Percentiles rank a stretch among this genome's conserved stretches.
These are phyloP conservation scores for Guillardia theta DNA, from an alignment of 78 protist species.

Conservation along the genomic window DNA sequence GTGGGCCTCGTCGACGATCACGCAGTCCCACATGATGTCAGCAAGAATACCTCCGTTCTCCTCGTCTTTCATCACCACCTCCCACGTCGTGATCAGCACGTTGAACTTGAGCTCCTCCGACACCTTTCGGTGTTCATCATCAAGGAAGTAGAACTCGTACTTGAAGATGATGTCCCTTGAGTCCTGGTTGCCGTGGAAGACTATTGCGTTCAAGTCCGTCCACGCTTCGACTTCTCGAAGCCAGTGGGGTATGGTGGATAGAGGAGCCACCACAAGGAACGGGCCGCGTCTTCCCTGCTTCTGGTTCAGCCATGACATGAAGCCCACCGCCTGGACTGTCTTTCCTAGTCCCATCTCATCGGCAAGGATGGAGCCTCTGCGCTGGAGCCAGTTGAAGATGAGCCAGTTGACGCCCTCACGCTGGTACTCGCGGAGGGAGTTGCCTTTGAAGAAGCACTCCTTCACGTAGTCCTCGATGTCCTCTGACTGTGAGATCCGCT, in stretches of 20 bases:
- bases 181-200: constrained; percentile 7
- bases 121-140: background rate
- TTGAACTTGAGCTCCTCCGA: constrained; percentile 35
- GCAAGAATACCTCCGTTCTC: background rate
- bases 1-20: constrained; percentile 76
- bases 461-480: background rate
- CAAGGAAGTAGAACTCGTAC: background rate
- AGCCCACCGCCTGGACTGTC: constrained; percentile 68
- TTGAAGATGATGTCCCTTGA: background rate
- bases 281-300: constrained; percentile 78
- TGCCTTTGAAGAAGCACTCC: background rate
- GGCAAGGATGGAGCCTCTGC: constrained; percentile 60
- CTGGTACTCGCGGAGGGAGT: constrained; percentile 85
- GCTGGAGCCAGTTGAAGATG: constrained; percentile 28
- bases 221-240: constrained; percentile 49
- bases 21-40: background rate
- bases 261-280: constrained; percentile 90
- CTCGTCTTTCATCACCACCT: constrained; percentile 42
- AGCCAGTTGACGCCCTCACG: constrained; percentile 79
- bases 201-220: background rate
- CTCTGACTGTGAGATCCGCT: background rate
- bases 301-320: background rate
- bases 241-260: constrained; percentile 59
- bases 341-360: constrained; percentile 91
- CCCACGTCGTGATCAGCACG: constrained; percentile 72